Percentiles rank a stretch among this genome's conserved stretches.
Evolutionary conservation across 257 asterid genomes (phyloP).

Genomic region (Solanum appendiculatum): DNA sequence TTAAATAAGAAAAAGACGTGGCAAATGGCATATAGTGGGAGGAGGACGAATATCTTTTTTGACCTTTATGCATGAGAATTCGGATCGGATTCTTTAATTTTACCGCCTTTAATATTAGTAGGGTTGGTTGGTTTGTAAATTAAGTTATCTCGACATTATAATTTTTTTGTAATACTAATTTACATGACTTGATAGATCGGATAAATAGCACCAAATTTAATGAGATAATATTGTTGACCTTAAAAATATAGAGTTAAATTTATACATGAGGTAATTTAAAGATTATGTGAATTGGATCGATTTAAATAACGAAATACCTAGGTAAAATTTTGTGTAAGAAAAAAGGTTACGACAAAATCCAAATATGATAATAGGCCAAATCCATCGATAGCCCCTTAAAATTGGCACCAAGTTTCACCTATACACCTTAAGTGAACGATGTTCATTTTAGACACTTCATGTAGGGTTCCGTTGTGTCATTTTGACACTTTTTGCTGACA

Average conservation of each 20-base stretch:
- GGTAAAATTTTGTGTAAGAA: neutral
- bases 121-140: neutral
- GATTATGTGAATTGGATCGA: neutral
- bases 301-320: neutral
- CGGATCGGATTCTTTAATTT: neutral
- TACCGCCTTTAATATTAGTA: neutral
- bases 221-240: neutral
- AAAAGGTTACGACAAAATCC: neutral
- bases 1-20: neutral
- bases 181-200: neutral
- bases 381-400: too few relatives aligned
- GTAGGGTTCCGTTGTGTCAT: too few relatives aligned
- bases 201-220: neutral
- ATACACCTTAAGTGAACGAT: too few relatives aligned
- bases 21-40: neutral
- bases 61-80: neutral
- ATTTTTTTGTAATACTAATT: neutral
- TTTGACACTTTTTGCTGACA: too few relatives aligned
- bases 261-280: neutral
- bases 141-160: neutral
- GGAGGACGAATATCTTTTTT: neutral
- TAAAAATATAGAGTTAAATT: too few relatives aligned
- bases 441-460: too few relatives aligned
- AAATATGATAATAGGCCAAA: neutral
- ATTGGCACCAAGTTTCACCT: too few relatives aligned